phyloP scores from a whole-genome alignment of 306 rosid genomes.

The Gynostemma pentaphyllum region DNA sequence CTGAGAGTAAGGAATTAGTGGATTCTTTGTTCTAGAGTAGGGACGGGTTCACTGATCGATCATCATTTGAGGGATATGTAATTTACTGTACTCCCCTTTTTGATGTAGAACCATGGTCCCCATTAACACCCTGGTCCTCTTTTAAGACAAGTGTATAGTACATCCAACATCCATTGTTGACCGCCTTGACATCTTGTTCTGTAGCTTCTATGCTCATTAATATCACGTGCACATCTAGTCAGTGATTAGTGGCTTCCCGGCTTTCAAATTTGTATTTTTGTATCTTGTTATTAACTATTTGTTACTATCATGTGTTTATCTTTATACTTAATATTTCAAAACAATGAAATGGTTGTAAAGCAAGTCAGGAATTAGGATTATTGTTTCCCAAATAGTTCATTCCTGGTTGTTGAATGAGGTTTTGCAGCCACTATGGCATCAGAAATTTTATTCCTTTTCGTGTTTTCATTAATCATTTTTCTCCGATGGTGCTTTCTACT shows the following conservation, averaged over 20 bases:
- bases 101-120: neutral
- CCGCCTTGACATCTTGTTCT: neutral
- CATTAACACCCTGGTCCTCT: neutral
- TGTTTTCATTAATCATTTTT: conserved; percentile 2
- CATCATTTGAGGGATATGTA: neutral
- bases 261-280: neutral
- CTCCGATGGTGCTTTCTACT: conserved; percentile 11
- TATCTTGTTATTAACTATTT: neutral
- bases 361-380: neutral
- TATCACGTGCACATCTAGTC: neutral
- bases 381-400: neutral
- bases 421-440: neutral
- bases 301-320: neutral
- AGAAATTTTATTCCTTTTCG: neutral
- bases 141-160: neutral
- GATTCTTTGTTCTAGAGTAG: neutral
- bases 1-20: neutral
- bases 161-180: neutral
- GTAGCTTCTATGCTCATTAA: neutral
- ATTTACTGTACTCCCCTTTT: neutral
- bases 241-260: neutral
- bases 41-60: neutral
- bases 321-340: neutral
- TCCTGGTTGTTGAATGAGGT: neutral
- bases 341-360: neutral